A percentile compares a stretch with the other conserved stretches of the same genome.
Conservation (phyloP, 1,284 basidiomycete species). For the Neonothopanus nambi region DNA sequence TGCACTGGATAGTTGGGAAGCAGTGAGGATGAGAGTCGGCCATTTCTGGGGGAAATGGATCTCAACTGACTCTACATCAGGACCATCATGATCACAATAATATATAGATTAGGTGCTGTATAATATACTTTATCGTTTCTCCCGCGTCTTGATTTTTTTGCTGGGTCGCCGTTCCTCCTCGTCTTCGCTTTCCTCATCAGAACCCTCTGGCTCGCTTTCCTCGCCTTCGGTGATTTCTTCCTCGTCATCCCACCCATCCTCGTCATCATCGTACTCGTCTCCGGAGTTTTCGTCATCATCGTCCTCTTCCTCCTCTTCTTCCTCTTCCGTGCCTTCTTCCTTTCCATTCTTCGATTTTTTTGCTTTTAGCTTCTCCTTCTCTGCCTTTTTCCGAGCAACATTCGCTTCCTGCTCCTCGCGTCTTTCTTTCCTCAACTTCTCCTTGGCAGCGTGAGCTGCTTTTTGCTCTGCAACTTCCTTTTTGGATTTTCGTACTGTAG, state of each 20-base stretch:
- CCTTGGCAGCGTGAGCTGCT: constrained; percentile 74
- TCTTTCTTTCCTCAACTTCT: constrained; percentile 72
- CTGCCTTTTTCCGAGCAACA: constrained; percentile 76
- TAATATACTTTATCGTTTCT: constrained; percentile 10
- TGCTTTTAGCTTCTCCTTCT: constrained; percentile 36
- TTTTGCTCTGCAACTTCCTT: constrained; percentile 68
- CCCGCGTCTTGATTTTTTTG: constrained; percentile 36
- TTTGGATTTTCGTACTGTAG: constrained; percentile 80
- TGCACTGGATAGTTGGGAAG: constrained; percentile 90
- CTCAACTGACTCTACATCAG: constrained; percentile 16
- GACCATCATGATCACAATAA: neutral
- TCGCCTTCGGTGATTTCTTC: constrained; percentile 65
- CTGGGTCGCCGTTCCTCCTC: constrained; percentile 39
- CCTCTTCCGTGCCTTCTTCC: constrained; percentile 35
- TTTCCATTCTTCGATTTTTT: constrained; percentile 39
- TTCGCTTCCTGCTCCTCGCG: constrained; percentile 88
- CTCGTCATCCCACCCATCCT: constrained; percentile 62
- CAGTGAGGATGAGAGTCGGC: constrained; percentile 73
- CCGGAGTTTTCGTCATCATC: constrained; percentile 43
- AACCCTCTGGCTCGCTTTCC: constrained; percentile 44
- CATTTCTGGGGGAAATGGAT: constrained; percentile 50
- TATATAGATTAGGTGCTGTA: constrained; percentile 2
- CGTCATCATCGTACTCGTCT: constrained; percentile 41
- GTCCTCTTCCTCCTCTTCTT: constrained; percentile 38
- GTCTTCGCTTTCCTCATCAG: constrained; percentile 42